A percentile compares a stretch with the other conserved stretches of the same genome.
Conservation (phyloP, 441 rosid genomes). For the Raphanus hybrid region DNA sequence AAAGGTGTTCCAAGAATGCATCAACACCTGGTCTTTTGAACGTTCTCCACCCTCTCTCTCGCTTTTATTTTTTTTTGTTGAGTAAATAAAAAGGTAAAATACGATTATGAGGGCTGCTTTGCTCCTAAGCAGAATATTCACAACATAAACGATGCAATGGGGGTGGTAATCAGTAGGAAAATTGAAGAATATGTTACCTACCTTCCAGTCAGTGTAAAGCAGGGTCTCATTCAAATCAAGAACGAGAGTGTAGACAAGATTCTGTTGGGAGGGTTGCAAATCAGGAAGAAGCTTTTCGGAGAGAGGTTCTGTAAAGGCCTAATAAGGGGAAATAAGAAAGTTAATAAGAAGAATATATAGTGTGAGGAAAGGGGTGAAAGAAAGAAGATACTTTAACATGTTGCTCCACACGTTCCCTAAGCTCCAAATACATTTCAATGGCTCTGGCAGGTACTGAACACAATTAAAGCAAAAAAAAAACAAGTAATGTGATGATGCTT, state of each 20-base stretch:
- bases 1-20: slow-evolving; percentile 90
- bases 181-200: slow-evolving; percentile 45
- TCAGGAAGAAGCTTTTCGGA: slow-evolving; percentile 98
- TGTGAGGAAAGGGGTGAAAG: not conserved
- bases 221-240: slow-evolving; percentile 95
- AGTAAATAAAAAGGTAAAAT: too few species aligned
- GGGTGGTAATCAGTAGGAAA: not conserved
- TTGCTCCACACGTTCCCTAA: slow-evolving; percentile 75
- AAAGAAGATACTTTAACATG: slow-evolving; percentile 64
- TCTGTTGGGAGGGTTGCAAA: slow-evolving; percentile 81
- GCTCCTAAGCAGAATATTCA: too few species aligned
- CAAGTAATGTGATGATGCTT: slow-evolving; percentile 23
- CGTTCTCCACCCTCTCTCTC: slow-evolving; percentile 97
- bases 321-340: slow-evolving; percentile 30
- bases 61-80: slow-evolving; percentile 34
- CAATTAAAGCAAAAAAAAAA: not conserved
- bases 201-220: slow-evolving; percentile 94
- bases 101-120: too few species aligned
- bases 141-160: too few species aligned
- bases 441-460: slow-evolving; percentile 77
- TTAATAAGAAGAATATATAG: not conserved
- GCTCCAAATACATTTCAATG: slow-evolving; percentile 80
- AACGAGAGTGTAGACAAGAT: slow-evolving; percentile 76
- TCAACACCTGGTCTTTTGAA: slow-evolving; percentile 98
- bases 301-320: slow-evolving; percentile 91